Evolutionary conservation across 2,329 filamentous ascomycete genomes (phyloP).

Genomic region (Bretziella fagacearum): DNA sequence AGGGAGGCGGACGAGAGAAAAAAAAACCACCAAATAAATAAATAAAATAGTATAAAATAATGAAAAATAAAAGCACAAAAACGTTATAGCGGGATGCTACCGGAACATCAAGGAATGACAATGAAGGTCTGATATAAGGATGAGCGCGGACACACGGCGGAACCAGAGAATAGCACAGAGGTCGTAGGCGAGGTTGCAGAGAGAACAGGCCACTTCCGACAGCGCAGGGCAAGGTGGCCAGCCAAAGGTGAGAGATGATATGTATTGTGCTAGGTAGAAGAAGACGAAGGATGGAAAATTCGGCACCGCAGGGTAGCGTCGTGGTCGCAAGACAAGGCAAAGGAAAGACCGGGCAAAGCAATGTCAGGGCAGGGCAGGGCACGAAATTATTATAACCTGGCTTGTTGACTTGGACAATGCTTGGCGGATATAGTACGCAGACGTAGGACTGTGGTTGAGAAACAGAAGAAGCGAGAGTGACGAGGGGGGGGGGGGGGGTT

Average conservation of each 20-base stretch:
- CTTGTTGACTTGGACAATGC: background rate
- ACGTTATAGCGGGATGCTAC: constrained; percentile 10
- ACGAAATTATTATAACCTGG: background rate
- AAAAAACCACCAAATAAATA: background rate
- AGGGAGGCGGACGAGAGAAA: background rate
- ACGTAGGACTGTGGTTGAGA: background rate
- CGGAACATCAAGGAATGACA: constrained; percentile 12
- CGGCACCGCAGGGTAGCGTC: background rate
- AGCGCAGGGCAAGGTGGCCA: background rate
- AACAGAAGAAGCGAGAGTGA: background rate
- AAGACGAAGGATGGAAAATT: background rate
- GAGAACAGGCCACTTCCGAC: constrained; percentile 1
- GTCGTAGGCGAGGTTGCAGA: constrained; percentile 4
- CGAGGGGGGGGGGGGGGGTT: background rate
- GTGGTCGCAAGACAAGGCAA: background rate
- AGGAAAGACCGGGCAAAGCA: background rate
- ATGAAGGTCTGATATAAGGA: constrained; percentile 10
- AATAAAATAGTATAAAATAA: background rate
- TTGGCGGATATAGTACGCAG: background rate
- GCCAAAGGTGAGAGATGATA: background rate
- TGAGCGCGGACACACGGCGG: constrained; percentile 9
- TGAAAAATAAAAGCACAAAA: constrained; percentile 1
- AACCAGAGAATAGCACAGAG: constrained; percentile 9
- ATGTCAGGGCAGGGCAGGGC: background rate
- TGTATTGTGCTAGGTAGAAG: background rate